Evolutionary conservation across 2,329 filamentous ascomycete genomes (phyloP).

Genomic region (Sporothrix sp.): DNA sequence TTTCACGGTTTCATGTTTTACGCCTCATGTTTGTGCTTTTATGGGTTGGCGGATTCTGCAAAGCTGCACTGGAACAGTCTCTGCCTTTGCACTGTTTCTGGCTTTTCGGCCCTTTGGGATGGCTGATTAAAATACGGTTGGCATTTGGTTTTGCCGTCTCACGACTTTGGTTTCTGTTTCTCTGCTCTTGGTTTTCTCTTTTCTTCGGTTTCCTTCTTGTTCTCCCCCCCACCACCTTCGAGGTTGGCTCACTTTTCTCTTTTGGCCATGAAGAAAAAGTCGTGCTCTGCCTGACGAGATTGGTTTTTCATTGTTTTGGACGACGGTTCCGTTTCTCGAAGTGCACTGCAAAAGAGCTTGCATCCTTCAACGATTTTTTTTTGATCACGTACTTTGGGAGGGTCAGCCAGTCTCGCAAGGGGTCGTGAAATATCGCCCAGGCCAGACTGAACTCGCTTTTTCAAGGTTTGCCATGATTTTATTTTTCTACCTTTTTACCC

Average conservation of each 20-base stretch:
- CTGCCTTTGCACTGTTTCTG: slow-evolving; percentile 3
- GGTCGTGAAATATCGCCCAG: slow-evolving; percentile 15
- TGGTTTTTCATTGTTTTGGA: neutral
- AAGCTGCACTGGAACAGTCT: slow-evolving; percentile 9
- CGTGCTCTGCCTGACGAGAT: neutral
- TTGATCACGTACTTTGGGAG: slow-evolving; percentile 13
- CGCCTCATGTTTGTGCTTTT: slow-evolving; percentile 6
- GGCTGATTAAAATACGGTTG: neutral
- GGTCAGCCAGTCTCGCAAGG: slow-evolving; percentile 11
- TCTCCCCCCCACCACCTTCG: neutral
- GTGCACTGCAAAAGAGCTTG: neutral
- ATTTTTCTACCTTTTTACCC: slow-evolving; percentile 19
- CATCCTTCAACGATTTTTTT: neutral
- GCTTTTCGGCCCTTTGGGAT: neutral
- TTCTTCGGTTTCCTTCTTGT: neutral
- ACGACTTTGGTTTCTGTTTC: neutral
- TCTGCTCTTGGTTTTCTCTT: neutral
- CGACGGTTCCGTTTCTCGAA: slow-evolving; percentile 5
- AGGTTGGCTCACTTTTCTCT: neutral
- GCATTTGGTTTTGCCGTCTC: neutral
- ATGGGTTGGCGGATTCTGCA: slow-evolving; percentile 7
- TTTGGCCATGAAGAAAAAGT: neutral
- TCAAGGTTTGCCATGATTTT: slow-evolving; percentile 14
- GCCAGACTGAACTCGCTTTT: slow-evolving; percentile 15
- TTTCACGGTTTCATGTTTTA: slow-evolving; percentile 10